A percentile compares a stretch with the other conserved stretches of the same genome.
These are phyloP conservation scores for Diutina neorugosa DNA, from an alignment of 1,139 yeast genomes.

Conservation along the genomic window DNA sequence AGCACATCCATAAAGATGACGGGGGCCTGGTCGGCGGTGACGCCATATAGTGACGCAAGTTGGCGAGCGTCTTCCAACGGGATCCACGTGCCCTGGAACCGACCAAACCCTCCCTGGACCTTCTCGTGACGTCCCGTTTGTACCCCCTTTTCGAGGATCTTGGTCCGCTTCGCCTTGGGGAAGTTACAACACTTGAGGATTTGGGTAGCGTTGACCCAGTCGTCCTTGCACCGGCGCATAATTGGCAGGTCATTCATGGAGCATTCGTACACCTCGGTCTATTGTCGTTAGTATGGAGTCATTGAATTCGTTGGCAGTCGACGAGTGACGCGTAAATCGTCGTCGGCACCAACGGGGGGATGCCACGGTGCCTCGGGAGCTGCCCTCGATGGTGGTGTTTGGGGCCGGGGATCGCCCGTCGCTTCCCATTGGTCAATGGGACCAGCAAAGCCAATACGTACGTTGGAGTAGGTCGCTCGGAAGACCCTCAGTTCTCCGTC, in stretches of 20 bases:
- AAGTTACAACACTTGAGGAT: slow-evolving; percentile 88
- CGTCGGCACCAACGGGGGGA: background rate
- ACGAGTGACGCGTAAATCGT: background rate
- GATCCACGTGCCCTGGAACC: slow-evolving; percentile 97
- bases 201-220: slow-evolving; percentile 98
- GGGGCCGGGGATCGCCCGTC: too few relatives aligned
- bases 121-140: slow-evolving; percentile 82
- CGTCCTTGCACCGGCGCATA: slow-evolving; percentile 84
- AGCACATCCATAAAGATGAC: slow-evolving; percentile 36
- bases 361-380: too few relatives aligned
- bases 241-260: slow-evolving; percentile 73
- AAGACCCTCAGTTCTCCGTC: slow-evolving; percentile 9
- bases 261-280: slow-evolving; percentile 43
- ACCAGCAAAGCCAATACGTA: too few relatives aligned
- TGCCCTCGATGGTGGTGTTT: too few relatives aligned
- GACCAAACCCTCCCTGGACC: slow-evolving; percentile 95
- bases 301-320: too few relatives aligned
- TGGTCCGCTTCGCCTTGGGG: slow-evolving; percentile 87
- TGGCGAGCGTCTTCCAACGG: slow-evolving; percentile 51
- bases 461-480: slow-evolving; percentile 11
- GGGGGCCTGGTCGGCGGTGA: slow-evolving; percentile 43
- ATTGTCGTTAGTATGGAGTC: background rate
- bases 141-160: slow-evolving; percentile 84
- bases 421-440: too few relatives aligned
- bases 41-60: slow-evolving; percentile 41